Base-by-base conservation (phyloP, 2,329 filamentous ascomycete genomes). In the Aspergillaceae sp. region DNA sequence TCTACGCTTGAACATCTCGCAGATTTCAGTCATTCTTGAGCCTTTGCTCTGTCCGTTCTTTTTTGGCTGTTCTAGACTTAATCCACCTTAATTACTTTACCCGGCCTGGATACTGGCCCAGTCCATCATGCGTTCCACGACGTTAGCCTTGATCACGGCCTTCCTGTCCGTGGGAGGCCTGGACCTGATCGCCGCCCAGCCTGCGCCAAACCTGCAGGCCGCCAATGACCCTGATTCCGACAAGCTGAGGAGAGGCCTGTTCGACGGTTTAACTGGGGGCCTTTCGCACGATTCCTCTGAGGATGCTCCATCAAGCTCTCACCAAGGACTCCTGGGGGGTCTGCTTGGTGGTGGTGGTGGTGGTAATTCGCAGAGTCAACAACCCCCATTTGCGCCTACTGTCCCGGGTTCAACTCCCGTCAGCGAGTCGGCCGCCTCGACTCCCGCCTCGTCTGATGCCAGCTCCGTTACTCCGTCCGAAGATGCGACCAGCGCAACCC, bases 161-260 rank as follows among this genome's bases (percentile, higher is more conserved):
- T 57, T 66, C 28, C 46, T 62, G 47, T 62, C 63, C 41, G 48
- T 66, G 10, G 65, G 64, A 42, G 57, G 61, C 42, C 44, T 63
- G 33, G 51, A 66, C 44, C 54, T 66, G 40, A 62, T 61, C 47
- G 53, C 58, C 42, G 65, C 65, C 32, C 52, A 60, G 42, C 19
- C 19, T 19, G 19, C 19, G 19, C 19, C 19, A 19, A 19, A 19
- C 19, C 19, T 19, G 19, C 19, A 19, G 19, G 19, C 19, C 19
- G 19, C 19, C 19, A 19, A 19, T 19, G 19, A 19, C 19, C 19
- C 19, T 19, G 19, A 19, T 44, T 57, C 62, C 7, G 60, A 57
- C 30, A 58, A 62, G n/a, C 48, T 66, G 42, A 65, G 63, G 52
- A 55, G 61, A 41, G 49, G 53, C 33, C 38, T 54, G 32, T 48